phyloP scores from a whole-genome alignment of 1,284 basidiomycete genomes.

The Rhizoctonia solani region DNA sequence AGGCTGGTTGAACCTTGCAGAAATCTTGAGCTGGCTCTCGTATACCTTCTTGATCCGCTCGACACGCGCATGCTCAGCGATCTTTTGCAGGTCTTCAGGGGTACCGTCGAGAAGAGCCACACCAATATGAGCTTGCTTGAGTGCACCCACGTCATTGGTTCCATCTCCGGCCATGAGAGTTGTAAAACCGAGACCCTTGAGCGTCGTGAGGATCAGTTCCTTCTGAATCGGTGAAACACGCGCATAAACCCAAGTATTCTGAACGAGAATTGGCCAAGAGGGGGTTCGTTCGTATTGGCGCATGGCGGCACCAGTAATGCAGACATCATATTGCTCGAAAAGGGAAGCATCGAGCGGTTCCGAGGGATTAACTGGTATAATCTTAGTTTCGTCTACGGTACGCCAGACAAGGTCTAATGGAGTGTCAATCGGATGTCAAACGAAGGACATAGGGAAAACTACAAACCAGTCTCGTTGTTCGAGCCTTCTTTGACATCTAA shows the following conservation, averaged over 20 bases:
- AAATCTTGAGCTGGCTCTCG: conserved; percentile 89
- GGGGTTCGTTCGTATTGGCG: conserved; percentile 70
- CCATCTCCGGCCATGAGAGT: conserved; percentile 98
- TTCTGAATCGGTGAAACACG: conserved; percentile 95
- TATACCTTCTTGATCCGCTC: conserved; percentile 95
- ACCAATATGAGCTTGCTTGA: conserved; percentile 95
- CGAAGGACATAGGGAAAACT: neutral
- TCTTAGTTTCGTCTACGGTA: conserved; percentile 85
- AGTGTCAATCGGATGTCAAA: neutral
- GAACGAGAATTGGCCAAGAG: conserved; percentile 78
- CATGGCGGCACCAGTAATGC: conserved; percentile 89
- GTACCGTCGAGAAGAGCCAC: conserved; percentile 92
- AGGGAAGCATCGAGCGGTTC: conserved; percentile 76
- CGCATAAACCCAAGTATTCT: conserved; percentile 95
- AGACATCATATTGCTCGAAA: conserved; percentile 88
- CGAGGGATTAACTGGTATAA: conserved; percentile 79
- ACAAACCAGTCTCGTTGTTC: conserved; percentile 64
- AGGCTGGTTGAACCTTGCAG: conserved; percentile 84
- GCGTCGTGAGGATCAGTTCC: conserved; percentile 86
- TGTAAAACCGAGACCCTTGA: conserved; percentile 84
- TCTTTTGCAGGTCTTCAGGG: conserved; percentile 86
- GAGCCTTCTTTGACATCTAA: conserved; percentile 86
- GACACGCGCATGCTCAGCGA: conserved; percentile 85
- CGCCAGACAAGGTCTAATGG: conserved; percentile 81
- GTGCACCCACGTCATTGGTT: conserved; percentile 94